Evolutionary conservation across 805 yeast genomes (phyloP).

Genomic region (Brettanomyces sp.): DNA sequence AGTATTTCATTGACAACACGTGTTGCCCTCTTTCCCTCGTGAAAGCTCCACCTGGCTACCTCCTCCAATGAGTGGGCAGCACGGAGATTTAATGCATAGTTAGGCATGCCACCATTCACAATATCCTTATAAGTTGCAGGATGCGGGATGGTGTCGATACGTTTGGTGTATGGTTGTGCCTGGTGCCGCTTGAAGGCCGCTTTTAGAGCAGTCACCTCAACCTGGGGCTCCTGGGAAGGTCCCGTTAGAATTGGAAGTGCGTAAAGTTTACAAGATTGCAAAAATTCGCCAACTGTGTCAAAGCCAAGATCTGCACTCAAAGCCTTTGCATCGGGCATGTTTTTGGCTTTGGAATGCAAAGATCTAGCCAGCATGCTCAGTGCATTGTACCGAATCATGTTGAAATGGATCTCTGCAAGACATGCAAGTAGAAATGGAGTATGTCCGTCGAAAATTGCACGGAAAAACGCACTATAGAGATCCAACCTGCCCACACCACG

Average conservation of each 20-base stretch:
- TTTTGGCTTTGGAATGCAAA: slow-evolving; percentile 62
- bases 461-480: slow-evolving; percentile 56
- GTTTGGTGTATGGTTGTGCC: slow-evolving; percentile 36
- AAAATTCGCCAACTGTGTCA: slow-evolving; percentile 45
- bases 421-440: slow-evolving; percentile 67
- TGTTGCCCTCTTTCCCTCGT: slow-evolving; percentile 9
- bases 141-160: slow-evolving; percentile 32
- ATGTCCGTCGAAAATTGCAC: slow-evolving; percentile 33
- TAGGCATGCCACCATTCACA: slow-evolving; percentile 29
- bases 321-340: slow-evolving; percentile 38
- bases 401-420: slow-evolving; percentile 69
- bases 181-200: slow-evolving; percentile 23
- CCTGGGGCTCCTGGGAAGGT: slow-evolving; percentile 15
- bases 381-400: slow-evolving; percentile 69
- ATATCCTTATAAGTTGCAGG: slow-evolving; percentile 23
- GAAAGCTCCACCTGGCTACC: slow-evolving; percentile 15
- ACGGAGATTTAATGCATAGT: slow-evolving; percentile 10
- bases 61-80: slow-evolving; percentile 9
- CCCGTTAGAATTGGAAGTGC: slow-evolving; percentile 36
- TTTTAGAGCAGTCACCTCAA: slow-evolving; percentile 36
- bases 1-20: slow-evolving; percentile 4
- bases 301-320: slow-evolving; percentile 53
- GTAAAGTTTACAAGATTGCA: slow-evolving; percentile 54
- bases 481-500: slow-evolving; percentile 59
- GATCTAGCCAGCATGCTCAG: slow-evolving; percentile 56